Percentiles rank a stretch among this genome's conserved stretches.
Conservation (phyloP, 371 early-diverging fungal species). For the Syncephalastrum sp. region DNA sequence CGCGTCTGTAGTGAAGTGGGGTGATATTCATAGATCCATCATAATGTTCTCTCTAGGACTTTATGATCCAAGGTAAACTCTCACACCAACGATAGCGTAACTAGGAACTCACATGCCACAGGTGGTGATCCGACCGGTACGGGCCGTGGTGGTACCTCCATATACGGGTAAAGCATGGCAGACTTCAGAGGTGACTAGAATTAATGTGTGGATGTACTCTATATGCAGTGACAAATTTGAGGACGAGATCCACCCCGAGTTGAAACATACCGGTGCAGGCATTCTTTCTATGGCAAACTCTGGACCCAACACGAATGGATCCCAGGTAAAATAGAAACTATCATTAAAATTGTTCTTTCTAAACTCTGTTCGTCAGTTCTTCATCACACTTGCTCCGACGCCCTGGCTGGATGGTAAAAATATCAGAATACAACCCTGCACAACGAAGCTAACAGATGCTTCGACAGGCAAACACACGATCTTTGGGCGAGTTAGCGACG, state of each 20-base stretch:
- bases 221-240: conserved; percentile 60
- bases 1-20: not conserved
- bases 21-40: not conserved
- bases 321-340: conserved; percentile 51
- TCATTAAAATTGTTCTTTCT: not conserved
- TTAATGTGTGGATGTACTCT: not conserved
- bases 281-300: conserved; percentile 86
- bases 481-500: conserved; percentile 68
- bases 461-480: conserved; percentile 65
- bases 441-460: not conserved
- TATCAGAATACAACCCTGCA: not conserved
- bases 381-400: conserved; percentile 66
- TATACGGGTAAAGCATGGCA: conserved; percentile 59
- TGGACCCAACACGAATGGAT: conserved; percentile 84
- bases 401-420: conserved; percentile 76
- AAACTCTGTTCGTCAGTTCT: conserved; percentile 38
- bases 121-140: conserved; percentile 64
- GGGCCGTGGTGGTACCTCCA: conserved; percentile 65
- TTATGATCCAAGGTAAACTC: conserved; percentile 77
- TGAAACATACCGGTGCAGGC: conserved; percentile 81
- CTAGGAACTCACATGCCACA: not conserved
- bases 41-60: conserved; percentile 43
- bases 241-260: conserved; percentile 72
- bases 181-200: not conserved
- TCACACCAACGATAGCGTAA: too few species aligned